phyloP scores from a whole-genome alignment of 495 filamentous ascomycete species.

The Stereocaulon alpinum region DNA sequence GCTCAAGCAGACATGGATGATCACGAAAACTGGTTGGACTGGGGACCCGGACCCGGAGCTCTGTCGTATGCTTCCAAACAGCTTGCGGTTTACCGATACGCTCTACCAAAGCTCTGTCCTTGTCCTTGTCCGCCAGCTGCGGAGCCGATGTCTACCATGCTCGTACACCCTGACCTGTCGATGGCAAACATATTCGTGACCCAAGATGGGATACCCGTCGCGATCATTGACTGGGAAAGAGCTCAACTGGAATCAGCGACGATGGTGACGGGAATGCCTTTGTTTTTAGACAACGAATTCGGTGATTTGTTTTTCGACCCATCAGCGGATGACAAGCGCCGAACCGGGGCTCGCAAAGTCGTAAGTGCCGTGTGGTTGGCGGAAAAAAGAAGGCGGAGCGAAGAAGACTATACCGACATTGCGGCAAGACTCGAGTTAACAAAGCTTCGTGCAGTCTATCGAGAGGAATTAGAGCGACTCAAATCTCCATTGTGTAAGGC shows the following conservation, averaged over 20 bases:
- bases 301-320: too few relatives aligned
- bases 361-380: too few relatives aligned
- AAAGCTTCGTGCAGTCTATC: background rate
- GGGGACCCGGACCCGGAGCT: background rate
- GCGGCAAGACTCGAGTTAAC: too few relatives aligned
- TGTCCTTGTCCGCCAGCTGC: background rate
- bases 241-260: background rate
- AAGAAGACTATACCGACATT: too few relatives aligned
- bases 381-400: too few relatives aligned
- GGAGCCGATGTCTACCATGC: conserved; percentile 22
- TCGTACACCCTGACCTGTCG: conserved; percentile 40
- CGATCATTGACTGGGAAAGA: conserved; percentile 42
- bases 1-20: background rate
- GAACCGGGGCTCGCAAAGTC: too few relatives aligned
- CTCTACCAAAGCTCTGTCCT: background rate
- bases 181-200: conserved; percentile 41
- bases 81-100: background rate
- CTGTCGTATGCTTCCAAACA: background rate
- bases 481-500: background rate
- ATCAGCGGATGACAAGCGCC: too few relatives aligned
- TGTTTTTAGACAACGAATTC: too few relatives aligned
- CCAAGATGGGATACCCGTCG: conserved; percentile 32
- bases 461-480: background rate
- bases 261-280: background rate
- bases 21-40: background rate